Base-by-base conservation (phyloP, 306 rosid species). In the Fragaria nilgerrensis region DNA sequence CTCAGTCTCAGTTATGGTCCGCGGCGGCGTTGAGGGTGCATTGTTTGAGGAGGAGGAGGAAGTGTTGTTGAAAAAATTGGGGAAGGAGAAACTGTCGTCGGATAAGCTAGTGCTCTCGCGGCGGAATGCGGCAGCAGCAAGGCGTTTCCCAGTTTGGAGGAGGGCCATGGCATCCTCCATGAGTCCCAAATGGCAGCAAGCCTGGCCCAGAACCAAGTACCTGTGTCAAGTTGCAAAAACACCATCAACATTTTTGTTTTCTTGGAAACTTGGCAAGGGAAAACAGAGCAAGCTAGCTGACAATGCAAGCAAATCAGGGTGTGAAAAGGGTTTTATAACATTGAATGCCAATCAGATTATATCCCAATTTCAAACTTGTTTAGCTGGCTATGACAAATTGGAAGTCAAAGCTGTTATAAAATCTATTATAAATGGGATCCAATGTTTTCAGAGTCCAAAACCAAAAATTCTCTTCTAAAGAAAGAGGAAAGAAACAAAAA, bases 131-230 rank as follows among this genome's bases (percentile, higher is more conserved):
- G 96, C 99, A 1, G 83, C 78, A 41, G 99, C 99, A 2, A 96
- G 90, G 11, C 99, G 96, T 73, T 96, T 96, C 0, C 97, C 94
- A 1, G 96, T 92, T 82, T 96, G 98, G 55, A 96, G 98, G 52
- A 96, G 99, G 66, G 87, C 94, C 96, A 96, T 91, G 32, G 98
- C 98, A 70, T 96, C 99, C 66, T 96, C 99, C 98, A 92, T 88
- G 59, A 96, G 86, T 64, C 99, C 99, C 19, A 96, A 78, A 75
- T 92, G 97, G 86, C 89, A 88, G 68, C 98, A 96, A 29, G 99
- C 99, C 86, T 89, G 90, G 9, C 97, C 99, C 84, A 96, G 78
- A 77, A 91, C 89, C 89, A 88, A 73, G 79, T 92, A 96, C 80
- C 99, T 96, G 88, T n/a, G 88, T 37, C 39, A 61, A 5, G 36